phyloP scores from a whole-genome alignment of 768 basidiomycete genomes.

The Xerocomellus intermedius region DNA sequence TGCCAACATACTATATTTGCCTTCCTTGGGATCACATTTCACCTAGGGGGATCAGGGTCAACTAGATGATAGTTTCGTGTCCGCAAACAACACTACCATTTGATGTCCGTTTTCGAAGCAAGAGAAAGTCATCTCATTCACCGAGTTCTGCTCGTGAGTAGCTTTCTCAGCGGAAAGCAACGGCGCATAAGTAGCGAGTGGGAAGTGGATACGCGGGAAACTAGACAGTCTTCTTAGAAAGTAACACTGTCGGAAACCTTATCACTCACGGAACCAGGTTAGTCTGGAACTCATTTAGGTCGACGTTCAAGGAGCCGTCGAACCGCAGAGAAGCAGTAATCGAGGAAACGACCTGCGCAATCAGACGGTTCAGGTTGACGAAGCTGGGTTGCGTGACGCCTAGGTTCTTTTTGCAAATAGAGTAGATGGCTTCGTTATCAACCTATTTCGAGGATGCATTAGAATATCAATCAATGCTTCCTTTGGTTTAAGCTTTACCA shows the following conservation, averaged over 20 bases:
- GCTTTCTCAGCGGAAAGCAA: constrained; percentile 96
- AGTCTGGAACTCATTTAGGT: constrained; percentile 97
- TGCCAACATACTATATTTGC: constrained; percentile 88
- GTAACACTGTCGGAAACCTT: neutral
- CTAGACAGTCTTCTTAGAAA: constrained; percentile 36
- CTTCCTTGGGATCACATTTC: constrained; percentile 93
- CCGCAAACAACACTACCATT: constrained; percentile 56
- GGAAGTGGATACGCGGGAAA: constrained; percentile 99
- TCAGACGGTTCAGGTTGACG: constrained; percentile 92
- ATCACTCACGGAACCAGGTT: constrained; percentile 89
- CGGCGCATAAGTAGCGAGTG: constrained; percentile 93
- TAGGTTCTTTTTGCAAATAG: constrained; percentile 97
- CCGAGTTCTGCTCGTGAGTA: constrained; percentile 94
- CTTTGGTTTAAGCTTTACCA: constrained; percentile 50
- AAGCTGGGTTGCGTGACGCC: constrained; percentile 84
- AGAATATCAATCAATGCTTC: neutral
- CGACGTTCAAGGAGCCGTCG: constrained; percentile 96
- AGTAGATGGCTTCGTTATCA: constrained; percentile 99
- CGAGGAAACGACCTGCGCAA: constrained; percentile 98
- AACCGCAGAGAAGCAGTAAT: constrained; percentile 97
- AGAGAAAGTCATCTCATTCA: constrained; percentile 96
- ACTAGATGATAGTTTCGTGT: neutral
- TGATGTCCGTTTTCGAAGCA: constrained; percentile 98
- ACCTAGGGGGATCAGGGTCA: constrained; percentile 33
- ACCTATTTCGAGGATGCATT: constrained; percentile 49